A percentile compares a stretch with the other conserved stretches of the same genome.
phyloP scores from a whole-genome alignment of 768 basidiomycete species.

The Hypholoma sublateritium region DNA sequence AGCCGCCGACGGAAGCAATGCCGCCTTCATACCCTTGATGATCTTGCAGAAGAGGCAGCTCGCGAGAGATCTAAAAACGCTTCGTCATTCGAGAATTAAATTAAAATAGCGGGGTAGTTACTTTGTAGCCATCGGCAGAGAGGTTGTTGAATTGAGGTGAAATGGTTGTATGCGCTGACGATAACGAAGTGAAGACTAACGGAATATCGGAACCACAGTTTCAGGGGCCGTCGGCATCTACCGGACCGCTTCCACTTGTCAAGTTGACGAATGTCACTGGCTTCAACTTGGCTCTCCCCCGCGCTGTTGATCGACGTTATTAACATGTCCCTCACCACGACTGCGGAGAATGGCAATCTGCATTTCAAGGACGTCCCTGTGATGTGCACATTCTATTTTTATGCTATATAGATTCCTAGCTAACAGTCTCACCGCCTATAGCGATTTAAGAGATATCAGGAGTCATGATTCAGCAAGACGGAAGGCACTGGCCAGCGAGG shows the following conservation, averaged over 20 bases:
- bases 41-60: constrained; percentile 95
- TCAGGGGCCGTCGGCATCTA: neutral
- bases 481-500: constrained; percentile 47
- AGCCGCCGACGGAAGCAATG: neutral
- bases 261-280: too few species aligned
- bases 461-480: constrained; percentile 38
- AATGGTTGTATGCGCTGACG: neutral
- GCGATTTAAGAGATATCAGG: constrained; percentile 43
- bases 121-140: constrained; percentile 35
- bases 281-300: neutral
- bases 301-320: neutral
- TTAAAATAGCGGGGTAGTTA: constrained; percentile 15
- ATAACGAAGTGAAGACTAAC: neutral
- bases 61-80: constrained; percentile 46
- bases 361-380: constrained; percentile 37
- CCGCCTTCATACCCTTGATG: constrained; percentile 62
- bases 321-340: constrained; percentile 23
- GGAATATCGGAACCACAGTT: neutral
- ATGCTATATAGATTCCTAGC: neutral
- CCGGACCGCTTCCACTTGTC: neutral
- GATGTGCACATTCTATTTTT: constrained; percentile 25
- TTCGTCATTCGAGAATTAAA: constrained; percentile 1
- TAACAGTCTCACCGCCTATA: constrained; percentile 15
- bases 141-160: neutral
- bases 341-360: constrained; percentile 18